phyloP scores from a whole-genome alignment of 768 basidiomycete species.

The Serendipita sp. region DNA sequence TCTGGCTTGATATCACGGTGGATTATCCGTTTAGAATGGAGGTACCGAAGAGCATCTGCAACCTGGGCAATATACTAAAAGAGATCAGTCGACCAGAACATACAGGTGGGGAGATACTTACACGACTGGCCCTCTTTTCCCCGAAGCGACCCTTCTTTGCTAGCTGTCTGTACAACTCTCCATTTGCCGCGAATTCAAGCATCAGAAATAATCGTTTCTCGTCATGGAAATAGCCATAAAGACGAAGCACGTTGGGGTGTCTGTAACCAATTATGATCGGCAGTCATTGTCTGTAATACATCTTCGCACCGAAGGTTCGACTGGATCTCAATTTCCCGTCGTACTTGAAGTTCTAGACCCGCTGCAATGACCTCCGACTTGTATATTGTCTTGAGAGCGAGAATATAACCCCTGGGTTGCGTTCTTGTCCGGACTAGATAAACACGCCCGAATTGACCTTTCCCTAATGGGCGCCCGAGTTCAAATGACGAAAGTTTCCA shows the following conservation, averaged over 20 bases:
- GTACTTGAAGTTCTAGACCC: constrained; percentile 30
- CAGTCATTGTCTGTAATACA: not conserved
- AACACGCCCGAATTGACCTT: not conserved
- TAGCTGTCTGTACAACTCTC: constrained; percentile 26
- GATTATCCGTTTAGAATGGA: constrained; percentile 32
- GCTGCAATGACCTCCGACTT: constrained; percentile 28
- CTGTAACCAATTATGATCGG: constrained; percentile 10
- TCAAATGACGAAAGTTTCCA: not conserved
- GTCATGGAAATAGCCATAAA: constrained; percentile 27
- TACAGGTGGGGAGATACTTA: constrained; percentile 11
- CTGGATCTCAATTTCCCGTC: constrained; percentile 34
- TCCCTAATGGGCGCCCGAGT: not conserved
- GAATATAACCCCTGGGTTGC: not conserved
- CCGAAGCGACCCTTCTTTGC: constrained; percentile 21
- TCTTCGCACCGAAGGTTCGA: constrained; percentile 22
- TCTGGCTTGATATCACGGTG: constrained; percentile 38
- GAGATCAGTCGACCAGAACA: too few relatives aligned
- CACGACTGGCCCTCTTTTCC: constrained; percentile 21
- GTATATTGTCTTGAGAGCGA: constrained; percentile 26
- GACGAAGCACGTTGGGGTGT: constrained; percentile 25
- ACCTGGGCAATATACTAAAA: constrained; percentile 30
- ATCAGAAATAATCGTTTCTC: constrained; percentile 25
- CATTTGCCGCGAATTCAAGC: constrained; percentile 24
- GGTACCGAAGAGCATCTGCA: constrained; percentile 29
- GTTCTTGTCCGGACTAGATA: not conserved